phyloP scores from a whole-genome alignment of 2,329 filamentous ascomycete genomes.

The Colletotrichum sp. region DNA sequence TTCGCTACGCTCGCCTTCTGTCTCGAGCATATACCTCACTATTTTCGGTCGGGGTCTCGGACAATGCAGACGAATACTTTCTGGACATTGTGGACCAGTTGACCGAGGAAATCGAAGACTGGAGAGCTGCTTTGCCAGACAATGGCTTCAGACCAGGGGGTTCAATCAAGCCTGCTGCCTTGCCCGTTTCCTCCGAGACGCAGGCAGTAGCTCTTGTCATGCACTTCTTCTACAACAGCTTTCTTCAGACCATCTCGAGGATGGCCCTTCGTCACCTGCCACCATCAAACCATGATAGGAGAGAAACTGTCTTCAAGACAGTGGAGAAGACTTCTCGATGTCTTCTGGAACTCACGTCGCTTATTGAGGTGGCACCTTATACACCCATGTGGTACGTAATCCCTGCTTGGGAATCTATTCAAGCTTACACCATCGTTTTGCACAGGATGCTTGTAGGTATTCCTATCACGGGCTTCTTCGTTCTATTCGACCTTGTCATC shows the following conservation, averaged over 20 bases:
- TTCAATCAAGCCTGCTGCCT: conserved; percentile 2
- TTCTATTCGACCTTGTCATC: conserved; percentile 45
- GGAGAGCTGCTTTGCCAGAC: conserved; percentile 30
- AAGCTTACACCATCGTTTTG: not conserved
- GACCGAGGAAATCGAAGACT: conserved; percentile 29
- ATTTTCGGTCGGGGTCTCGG: conserved; percentile 36
- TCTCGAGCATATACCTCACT: conserved; percentile 37
- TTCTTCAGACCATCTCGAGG: conserved; percentile 30
- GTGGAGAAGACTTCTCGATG: conserved; percentile 28
- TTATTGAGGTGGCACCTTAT: conserved; percentile 32
- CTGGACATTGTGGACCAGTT: conserved; percentile 32
- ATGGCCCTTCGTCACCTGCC: conserved; percentile 25
- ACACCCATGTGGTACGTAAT: conserved; percentile 30
- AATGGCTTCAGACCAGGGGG: conserved; percentile 22
- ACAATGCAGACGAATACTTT: conserved; percentile 27
- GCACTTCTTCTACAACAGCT: conserved; percentile 33
- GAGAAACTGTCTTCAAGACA: conserved; percentile 20
- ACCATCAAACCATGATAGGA: conserved; percentile 8
- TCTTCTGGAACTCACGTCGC: conserved; percentile 30
- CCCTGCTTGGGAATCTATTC: too few species aligned
- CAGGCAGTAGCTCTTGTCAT: conserved; percentile 21
- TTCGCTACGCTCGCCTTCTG: conserved; percentile 33
- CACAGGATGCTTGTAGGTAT: conserved; percentile 34
- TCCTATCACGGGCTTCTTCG: conserved; percentile 41
- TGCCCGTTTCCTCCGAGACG: not conserved